Evolutionary conservation across 345 rosid species (phyloP).

Genomic region (Geranium brycei): DNA sequence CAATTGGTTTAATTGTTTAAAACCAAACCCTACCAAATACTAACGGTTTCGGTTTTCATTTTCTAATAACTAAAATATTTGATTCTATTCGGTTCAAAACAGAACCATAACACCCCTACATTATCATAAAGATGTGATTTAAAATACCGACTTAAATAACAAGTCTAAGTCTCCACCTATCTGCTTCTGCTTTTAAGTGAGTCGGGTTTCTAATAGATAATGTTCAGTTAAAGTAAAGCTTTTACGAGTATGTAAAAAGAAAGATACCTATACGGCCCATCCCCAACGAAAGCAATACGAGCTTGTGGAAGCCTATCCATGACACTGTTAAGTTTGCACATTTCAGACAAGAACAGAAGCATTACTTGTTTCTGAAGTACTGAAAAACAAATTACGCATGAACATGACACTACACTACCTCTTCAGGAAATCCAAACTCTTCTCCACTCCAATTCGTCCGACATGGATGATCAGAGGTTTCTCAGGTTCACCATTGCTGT

Average conservation of each 20-base stretch:
- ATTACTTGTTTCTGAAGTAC: too few relatives aligned
- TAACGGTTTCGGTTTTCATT: too few relatives aligned
- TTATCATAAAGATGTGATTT: too few relatives aligned
- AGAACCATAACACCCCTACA: too few relatives aligned
- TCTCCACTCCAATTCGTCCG: constrained; percentile 91
- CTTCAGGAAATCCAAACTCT: constrained; percentile 89
- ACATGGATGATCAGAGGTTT: constrained; percentile 85
- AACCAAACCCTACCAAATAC: too few relatives aligned
- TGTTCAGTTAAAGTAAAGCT: background rate
- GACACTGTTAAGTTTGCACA: constrained; percentile 33
- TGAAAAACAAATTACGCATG: background rate
- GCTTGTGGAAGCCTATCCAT: constrained; percentile 89
- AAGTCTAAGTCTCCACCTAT: too few relatives aligned
- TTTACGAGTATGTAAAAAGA: background rate
- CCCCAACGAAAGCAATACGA: constrained; percentile 83
- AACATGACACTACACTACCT: constrained; percentile 27
- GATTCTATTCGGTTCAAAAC: too few relatives aligned
- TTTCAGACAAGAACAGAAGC: background rate
- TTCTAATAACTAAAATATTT: too few relatives aligned
- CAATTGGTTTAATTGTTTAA: too few relatives aligned
- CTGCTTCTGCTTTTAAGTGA: too few relatives aligned
- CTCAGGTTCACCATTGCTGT: constrained; percentile 84
- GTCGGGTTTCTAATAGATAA: too few relatives aligned
- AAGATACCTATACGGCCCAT: constrained; percentile 83
- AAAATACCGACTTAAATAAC: too few relatives aligned